phyloP scores from a whole-genome alignment of 2,329 filamentous ascomycete genomes.

The Aspergillus pseudonomiae region DNA sequence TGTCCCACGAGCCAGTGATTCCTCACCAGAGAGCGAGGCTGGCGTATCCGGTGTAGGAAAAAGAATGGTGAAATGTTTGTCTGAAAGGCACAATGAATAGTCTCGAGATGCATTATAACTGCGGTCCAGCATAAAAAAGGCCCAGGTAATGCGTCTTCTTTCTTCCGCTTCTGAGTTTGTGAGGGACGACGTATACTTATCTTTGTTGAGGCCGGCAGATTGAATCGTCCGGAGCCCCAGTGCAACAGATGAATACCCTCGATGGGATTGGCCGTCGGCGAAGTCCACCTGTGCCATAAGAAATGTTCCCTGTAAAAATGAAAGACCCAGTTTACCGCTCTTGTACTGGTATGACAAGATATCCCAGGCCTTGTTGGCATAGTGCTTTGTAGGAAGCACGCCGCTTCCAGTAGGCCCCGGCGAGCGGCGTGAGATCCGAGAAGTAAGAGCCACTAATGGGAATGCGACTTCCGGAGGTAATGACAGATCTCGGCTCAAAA shows the following conservation, averaged over 20 bases:
- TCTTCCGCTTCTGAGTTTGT: slow-evolving; percentile 16
- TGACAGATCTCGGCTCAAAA: slow-evolving; percentile 13
- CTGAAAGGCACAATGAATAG: slow-evolving; percentile 28
- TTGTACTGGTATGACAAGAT: slow-evolving; percentile 23
- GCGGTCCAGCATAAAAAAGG: slow-evolving; percentile 32
- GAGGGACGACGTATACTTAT: slow-evolving; percentile 12
- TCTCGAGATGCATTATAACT: slow-evolving; percentile 28
- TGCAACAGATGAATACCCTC: slow-evolving; percentile 25
- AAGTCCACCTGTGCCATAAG: slow-evolving; percentile 30
- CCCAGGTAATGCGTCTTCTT: slow-evolving; percentile 26
- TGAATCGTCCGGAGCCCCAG: slow-evolving; percentile 27
- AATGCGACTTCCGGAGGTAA: slow-evolving; percentile 25
- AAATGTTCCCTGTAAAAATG: slow-evolving; percentile 28
- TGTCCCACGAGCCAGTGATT: slow-evolving; percentile 4
- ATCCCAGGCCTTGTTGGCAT: slow-evolving; percentile 24
- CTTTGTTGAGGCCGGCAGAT: slow-evolving; percentile 24
- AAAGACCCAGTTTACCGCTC: slow-evolving; percentile 19
- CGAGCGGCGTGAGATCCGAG: slow-evolving; percentile 18
- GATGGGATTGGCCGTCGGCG: slow-evolving; percentile 25
- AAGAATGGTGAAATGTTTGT: slow-evolving; percentile 28
- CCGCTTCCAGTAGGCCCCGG: slow-evolving; percentile 3
- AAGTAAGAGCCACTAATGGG: slow-evolving; percentile 27
- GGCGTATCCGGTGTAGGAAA: slow-evolving; percentile 18
- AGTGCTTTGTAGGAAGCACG: slow-evolving; percentile 9
- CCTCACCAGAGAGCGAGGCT: neutral